Evolutionary conservation across 495 filamentous ascomycete species (phyloP), one percentile per base, ranked within the genome.

Genomic region (Venustampulla echinocandica): DNA sequence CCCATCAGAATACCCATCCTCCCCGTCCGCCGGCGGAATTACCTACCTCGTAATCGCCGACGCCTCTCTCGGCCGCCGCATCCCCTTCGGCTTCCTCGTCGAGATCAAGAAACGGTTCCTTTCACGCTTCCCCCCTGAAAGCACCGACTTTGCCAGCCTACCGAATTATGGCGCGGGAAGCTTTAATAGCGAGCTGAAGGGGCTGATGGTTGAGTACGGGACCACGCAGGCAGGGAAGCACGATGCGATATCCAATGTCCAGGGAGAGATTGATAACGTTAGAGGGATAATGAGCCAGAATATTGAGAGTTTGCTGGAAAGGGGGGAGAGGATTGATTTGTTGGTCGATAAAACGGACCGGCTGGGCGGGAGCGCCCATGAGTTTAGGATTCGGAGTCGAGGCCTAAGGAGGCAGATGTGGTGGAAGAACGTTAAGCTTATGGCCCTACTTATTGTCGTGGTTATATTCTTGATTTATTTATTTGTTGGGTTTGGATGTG

Each of bases 371-470:
- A 87, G 76, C 61, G 87, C 90, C 47, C 74, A 82, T 59, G 90
- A 96, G 67, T 96, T 96, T 61, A 65, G 89, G 42, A 77, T 95
- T n/a, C 68, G 88, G 51, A 88, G 82, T 59, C 71, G 85, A 20
- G 86, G 86, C 0, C 61, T 99, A 62, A 84, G 90, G 69, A 72
- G 92, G 63, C 70, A 79, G 58, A 97, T 97, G 93, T 99, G 92
- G 92, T 99, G 90, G 90, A 98, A 98, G 82, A 98, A 98, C 68
- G 75, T 90, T 15, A 92, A 93, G 66, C 54, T 89, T 59, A 96
- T 97, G 89, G 79, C 79, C 27, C 62, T 99, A 57, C 64, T 99
- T 55, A 77, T 72, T 1, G 55, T 96, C 38, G 92, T 97, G 33
- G 63, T 93, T 27, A 64, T 88, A 11, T 84, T 99, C 64, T 76